Evolutionary conservation across 2,329 filamentous ascomycete species (phyloP).

Genomic region (Bipolaris sorokiniana): DNA sequence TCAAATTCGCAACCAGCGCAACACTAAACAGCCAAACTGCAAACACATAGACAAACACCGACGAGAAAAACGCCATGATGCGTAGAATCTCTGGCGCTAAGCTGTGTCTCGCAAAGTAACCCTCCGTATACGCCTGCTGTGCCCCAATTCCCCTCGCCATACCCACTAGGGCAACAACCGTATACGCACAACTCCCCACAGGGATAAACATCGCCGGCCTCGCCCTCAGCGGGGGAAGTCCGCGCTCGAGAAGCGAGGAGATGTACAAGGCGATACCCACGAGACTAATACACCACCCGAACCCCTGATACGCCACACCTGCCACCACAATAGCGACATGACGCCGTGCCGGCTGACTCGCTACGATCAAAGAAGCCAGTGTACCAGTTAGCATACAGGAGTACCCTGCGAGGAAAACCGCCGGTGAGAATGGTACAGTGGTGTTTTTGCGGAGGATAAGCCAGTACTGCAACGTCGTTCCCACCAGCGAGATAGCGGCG

Average conservation of each 20-base stretch:
- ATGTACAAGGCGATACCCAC: slow-evolving; percentile 74
- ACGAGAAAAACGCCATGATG: slow-evolving; percentile 51
- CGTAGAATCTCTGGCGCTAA: slow-evolving; percentile 43
- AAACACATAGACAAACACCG: slow-evolving; percentile 68
- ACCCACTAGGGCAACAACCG: slow-evolving; percentile 71
- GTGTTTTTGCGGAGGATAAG: slow-evolving; percentile 65
- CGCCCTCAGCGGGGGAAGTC: slow-evolving; percentile 65
- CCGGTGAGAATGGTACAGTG: slow-evolving; percentile 71
- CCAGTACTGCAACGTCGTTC: slow-evolving; percentile 59
- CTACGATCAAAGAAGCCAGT: slow-evolving; percentile 67
- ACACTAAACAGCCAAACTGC: slow-evolving; percentile 60
- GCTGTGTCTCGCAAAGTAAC: slow-evolving; percentile 31
- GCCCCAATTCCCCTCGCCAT: slow-evolving; percentile 61
- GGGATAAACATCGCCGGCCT: slow-evolving; percentile 75
- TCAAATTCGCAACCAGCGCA: slow-evolving; percentile 37
- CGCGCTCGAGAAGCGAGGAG: slow-evolving; percentile 67
- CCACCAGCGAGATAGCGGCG: slow-evolving; percentile 42
- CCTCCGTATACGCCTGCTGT: slow-evolving; percentile 35
- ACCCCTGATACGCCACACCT: slow-evolving; percentile 70
- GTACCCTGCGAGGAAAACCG: slow-evolving; percentile 73
- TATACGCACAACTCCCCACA: slow-evolving; percentile 73
- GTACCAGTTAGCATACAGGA: slow-evolving; percentile 73
- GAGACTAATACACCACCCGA: slow-evolving; percentile 68
- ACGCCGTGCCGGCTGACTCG: slow-evolving; percentile 60
- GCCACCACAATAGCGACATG: slow-evolving; percentile 67